Evolutionary conservation across 257 asterid species (phyloP), one percentile per base, ranked within the genome.

Genomic region (Solanum paucissectum): DNA sequence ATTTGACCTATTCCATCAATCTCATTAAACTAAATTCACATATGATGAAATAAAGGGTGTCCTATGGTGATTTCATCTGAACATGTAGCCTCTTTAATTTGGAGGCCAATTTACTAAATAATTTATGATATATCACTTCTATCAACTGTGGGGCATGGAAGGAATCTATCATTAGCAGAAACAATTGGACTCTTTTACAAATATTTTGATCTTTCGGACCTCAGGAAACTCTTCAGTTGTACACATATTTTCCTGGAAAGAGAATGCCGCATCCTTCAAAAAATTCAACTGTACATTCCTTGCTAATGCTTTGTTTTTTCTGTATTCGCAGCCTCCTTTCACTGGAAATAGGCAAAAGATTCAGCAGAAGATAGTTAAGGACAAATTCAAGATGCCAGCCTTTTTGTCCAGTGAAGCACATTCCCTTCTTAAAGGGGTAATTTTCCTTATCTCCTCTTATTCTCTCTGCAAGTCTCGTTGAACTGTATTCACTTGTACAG

Each of bases 351-450:
- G 94, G 87, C 86, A 91, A 20, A 94, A 89, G 89, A 86, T 94
- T 91, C 95, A 94, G 82, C 94, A 89, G 40, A 94, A 92, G 93
- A 91, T 94, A 87, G 74, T 91, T 5, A 94, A 92, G 91, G 95
- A 94, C 86, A 92, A 90, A 89, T 33, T 94, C 34, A 92, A 94
- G 92, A 89, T 94, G 89, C 98, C 98, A 13, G 84, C 90, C 44
- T 93, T 87, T 91, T 87, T 93, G 88, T 73, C 95, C 13, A 93
- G 94, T 32, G 95, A 93, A 77, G 94, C 94, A 84, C 95, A 93
- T 89, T 89, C 98, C 33, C 91, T 94, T 88, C 83, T 94, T 87
- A 94, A 92, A 92, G 96, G 92, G 92, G 96, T 93, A 92, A 87
- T 66, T 37, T 76, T 87, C 44, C 69, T 18, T 12, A 46, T 81